phyloP scores from a whole-genome alignment of 805 yeast species.

The Starmera dryadoides region DNA sequence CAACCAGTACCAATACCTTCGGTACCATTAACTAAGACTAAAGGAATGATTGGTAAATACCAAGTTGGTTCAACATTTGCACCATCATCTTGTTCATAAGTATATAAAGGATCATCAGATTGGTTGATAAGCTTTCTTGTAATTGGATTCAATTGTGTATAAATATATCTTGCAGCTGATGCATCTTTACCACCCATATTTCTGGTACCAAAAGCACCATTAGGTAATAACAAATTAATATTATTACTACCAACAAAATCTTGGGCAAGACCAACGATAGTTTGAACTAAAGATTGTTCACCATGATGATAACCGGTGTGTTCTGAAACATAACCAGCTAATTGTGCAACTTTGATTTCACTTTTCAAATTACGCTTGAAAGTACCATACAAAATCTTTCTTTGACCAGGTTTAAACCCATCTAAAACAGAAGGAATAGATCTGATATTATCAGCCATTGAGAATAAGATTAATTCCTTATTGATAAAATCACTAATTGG shows the following conservation, averaged over 20 bases:
- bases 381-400: constrained; percentile 86
- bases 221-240: constrained; percentile 75
- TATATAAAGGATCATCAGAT: constrained; percentile 69
- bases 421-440: constrained; percentile 92
- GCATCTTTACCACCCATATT: constrained; percentile 97
- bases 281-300: constrained; percentile 78
- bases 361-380: constrained; percentile 69
- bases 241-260: constrained; percentile 92
- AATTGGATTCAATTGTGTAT: constrained; percentile 71
- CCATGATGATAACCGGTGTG: constrained; percentile 95
- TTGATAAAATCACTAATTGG: constrained; percentile 93
- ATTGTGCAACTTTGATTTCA: constrained; percentile 85
- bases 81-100: constrained; percentile 87
- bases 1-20: constrained; percentile 99
- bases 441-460: constrained; percentile 94
- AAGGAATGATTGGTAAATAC: constrained; percentile 91
- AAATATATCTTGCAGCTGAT: constrained; percentile 96
- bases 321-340: constrained; percentile 85
- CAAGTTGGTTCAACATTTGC: constrained; percentile 91
- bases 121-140: constrained; percentile 74
- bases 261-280: constrained; percentile 92
- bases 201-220: constrained; percentile 95
- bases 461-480: constrained; percentile 87
- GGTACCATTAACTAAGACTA: constrained; percentile 90
- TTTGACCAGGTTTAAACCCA: constrained; percentile 95